Conservation (phyloP, 805 yeast species). For the Lipomyces kockii region DNA sequence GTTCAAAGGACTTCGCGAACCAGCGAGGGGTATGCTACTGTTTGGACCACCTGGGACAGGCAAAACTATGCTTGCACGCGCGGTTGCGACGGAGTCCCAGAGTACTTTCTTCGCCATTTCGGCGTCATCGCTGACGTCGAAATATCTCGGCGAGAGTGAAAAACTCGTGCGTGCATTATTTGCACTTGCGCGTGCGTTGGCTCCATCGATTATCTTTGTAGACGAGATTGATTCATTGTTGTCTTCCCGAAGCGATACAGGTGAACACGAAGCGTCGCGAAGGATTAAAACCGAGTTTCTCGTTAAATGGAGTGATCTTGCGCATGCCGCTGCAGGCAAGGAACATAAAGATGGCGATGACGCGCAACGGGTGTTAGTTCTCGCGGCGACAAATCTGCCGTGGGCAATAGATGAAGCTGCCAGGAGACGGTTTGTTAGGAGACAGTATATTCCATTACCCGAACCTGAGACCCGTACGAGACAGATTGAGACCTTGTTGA, state of each 20-base stretch:
- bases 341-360: constrained; percentile 52
- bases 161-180: constrained; percentile 89
- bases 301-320: constrained; percentile 92
- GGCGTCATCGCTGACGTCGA: constrained; percentile 86
- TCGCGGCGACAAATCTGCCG: constrained; percentile 95
- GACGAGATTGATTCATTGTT: constrained; percentile 94
- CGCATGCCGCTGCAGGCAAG: constrained; percentile 82
- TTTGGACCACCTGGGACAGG: constrained; percentile 99
- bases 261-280: constrained; percentile 85
- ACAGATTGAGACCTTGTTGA: constrained; percentile 69
- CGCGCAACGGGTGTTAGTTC: constrained; percentile 73
- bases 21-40: constrained; percentile 92
- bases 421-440: constrained; percentile 83
- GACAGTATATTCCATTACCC: constrained; percentile 93
- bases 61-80: constrained; percentile 94
- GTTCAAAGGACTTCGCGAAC: constrained; percentile 88
- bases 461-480: constrained; percentile 78
- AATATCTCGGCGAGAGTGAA: constrained; percentile 86
- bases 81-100: constrained; percentile 93
- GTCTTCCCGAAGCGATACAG: constrained; percentile 75
- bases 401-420: constrained; percentile 99
- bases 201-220: constrained; percentile 92
- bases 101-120: constrained; percentile 91
- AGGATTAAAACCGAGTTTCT: constrained; percentile 91
- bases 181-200: constrained; percentile 77